Evolutionary conservation across 1,284 basidiomycete genomes (phyloP).

Genomic region (Pseudozyma pruni): DNA sequence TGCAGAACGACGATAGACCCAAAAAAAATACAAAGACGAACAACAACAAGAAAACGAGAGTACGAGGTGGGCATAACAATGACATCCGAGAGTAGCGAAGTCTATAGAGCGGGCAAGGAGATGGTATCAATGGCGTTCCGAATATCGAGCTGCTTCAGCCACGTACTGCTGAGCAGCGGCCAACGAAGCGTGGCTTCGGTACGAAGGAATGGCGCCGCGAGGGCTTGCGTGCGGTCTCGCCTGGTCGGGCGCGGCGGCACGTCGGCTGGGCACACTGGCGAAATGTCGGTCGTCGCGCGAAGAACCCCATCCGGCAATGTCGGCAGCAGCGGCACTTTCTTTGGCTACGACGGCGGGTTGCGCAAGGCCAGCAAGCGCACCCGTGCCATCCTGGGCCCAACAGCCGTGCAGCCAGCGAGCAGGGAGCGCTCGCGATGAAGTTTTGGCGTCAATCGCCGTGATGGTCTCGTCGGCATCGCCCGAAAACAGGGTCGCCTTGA

Average conservation of each 20-base stretch:
- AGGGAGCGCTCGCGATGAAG: slow-evolving; percentile 19
- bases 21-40: background rate
- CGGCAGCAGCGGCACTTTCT: slow-evolving; percentile 6
- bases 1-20: too few relatives aligned
- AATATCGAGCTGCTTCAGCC: slow-evolving; percentile 10
- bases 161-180: slow-evolving; percentile 22
- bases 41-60: background rate
- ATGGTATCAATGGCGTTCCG: slow-evolving; percentile 21
- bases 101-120: slow-evolving; percentile 8
- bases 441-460: slow-evolving; percentile 17
- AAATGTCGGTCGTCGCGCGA: slow-evolving; percentile 12
- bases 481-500: slow-evolving; percentile 1
- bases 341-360: slow-evolving; percentile 14
- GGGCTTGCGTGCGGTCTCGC: slow-evolving; percentile 3
- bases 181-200: slow-evolving; percentile 25
- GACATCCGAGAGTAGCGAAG: too few relatives aligned
- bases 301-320: slow-evolving; percentile 1
- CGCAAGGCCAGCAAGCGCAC: slow-evolving; percentile 8
- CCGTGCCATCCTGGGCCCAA: slow-evolving; percentile 28
- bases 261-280: slow-evolving; percentile 20
- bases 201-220: slow-evolving; percentile 23
- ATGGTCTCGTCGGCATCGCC: slow-evolving; percentile 16
- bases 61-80: background rate
- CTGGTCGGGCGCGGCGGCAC: slow-evolving; percentile 4
- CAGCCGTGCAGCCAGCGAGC: slow-evolving; percentile 35